phyloP scores from a whole-genome alignment of 257 asterid genomes.

The Rhazya stricta region DNA sequence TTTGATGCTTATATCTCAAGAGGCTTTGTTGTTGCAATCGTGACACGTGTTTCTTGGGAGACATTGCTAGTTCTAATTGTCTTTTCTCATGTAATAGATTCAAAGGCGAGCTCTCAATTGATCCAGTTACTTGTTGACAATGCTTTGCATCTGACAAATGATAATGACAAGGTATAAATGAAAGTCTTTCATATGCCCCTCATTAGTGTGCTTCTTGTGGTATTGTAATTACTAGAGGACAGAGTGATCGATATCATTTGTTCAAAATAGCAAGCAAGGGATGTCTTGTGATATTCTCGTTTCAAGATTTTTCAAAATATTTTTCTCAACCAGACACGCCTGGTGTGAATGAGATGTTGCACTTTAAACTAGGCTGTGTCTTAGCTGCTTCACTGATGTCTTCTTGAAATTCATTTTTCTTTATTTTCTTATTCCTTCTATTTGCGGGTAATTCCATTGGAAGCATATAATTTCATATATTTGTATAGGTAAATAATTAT shows the following conservation, averaged over 20 bases:
- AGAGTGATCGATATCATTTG: not conserved
- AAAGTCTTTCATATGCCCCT: not conserved
- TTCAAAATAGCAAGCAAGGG: not conserved
- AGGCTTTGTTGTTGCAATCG: not conserved
- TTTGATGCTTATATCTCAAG: conserved; percentile 24
- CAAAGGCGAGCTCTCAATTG: conserved; percentile 39
- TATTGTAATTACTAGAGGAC: not conserved
- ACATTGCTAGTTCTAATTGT: conserved; percentile 20
- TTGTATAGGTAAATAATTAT: not conserved
- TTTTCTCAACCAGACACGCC: not conserved
- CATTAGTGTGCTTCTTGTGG: not conserved
- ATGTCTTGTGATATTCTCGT: not conserved
- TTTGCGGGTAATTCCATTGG: not conserved
- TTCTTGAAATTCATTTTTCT: not conserved
- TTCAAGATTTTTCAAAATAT: not conserved
- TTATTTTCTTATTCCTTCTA: not conserved
- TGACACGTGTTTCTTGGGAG: conserved; percentile 13
- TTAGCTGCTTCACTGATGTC: not conserved
- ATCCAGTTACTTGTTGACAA: conserved; percentile 54
- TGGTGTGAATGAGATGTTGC: not conserved
- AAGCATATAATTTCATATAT: not conserved
- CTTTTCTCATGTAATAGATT: conserved; percentile 38
- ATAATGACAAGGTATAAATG: conserved; percentile 80
- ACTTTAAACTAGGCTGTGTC: not conserved
- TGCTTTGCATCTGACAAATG: conserved; percentile 68